These are phyloP conservation scores for Lasiosphaeris hirsuta DNA, from an alignment of 495 filamentous ascomycete species.

Conservation along the genomic window DNA sequence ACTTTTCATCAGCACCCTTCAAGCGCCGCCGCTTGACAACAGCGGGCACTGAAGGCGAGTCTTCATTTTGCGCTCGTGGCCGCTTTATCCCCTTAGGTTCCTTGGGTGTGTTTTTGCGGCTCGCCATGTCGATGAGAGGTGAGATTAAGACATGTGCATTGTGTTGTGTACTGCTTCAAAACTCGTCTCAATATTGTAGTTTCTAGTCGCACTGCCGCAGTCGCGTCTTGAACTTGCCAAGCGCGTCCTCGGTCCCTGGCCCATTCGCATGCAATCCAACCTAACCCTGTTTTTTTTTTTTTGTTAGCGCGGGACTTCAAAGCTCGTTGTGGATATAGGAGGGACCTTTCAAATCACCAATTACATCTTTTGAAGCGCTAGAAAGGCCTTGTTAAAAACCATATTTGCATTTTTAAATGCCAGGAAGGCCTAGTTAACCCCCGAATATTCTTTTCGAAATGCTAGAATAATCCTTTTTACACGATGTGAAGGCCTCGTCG, in stretches of 20 bases:
- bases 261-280: too few relatives aligned
- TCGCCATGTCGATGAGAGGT: slow-evolving; percentile 9
- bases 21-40: slow-evolving; percentile 35
- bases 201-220: neutral
- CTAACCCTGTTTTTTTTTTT: too few relatives aligned
- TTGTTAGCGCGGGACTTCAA: too few relatives aligned
- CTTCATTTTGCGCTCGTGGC: slow-evolving; percentile 13
- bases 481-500: too few relatives aligned
- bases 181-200: neutral
- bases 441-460: too few relatives aligned
- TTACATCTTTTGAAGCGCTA: too few relatives aligned
- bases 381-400: too few relatives aligned
- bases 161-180: neutral
- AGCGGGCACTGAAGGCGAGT: slow-evolving; percentile 17
- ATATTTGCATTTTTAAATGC: too few relatives aligned
- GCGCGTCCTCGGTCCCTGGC: neutral
- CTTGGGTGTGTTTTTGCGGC: slow-evolving; percentile 3
- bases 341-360: too few relatives aligned
- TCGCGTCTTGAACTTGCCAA: slow-evolving; percentile 17
- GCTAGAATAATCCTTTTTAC: too few relatives aligned
- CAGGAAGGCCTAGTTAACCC: too few relatives aligned
- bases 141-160: neutral
- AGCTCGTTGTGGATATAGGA: too few relatives aligned
- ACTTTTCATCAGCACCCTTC: slow-evolving; percentile 10
- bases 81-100: slow-evolving; percentile 17